Base-by-base conservation (phyloP, 345 rosid species). In the Microcos paniculata region DNA sequence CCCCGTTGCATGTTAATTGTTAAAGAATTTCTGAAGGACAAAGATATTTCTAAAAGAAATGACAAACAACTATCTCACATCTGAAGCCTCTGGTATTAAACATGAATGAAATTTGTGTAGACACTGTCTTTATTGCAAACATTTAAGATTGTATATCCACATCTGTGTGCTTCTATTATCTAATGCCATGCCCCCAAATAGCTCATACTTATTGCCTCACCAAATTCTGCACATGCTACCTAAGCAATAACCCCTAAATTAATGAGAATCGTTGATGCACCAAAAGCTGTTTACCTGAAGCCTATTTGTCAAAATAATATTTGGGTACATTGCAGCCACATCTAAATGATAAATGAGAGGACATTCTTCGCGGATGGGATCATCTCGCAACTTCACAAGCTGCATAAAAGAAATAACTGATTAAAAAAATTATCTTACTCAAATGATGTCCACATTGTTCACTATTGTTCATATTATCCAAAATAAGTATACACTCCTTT, bases 321-420 rank as follows among this genome's bases (percentile, higher is more conserved):
- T 95, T 66, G 98, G 99, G 84, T 95, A 93, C 99, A 95, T 93
- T 16, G 99, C 99, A 78, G 99, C 99, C 59, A 95, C 99, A 85
- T 95, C 99, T 35, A 95, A 85, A 88, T 95, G 99, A 83, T 93
- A 95, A 85, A 95, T 91, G 35, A 93, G 99, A 74, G 98, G 99
- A 57, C 94, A 92, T 81, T 95, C 99, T 78, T 95, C 97, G 75
- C 91, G 93, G 64, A 87, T 61, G 30, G 99, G 98, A 81, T 83
- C 81, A 84, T 89, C 96, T 79, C 87, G 91, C 84, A 95, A 80
- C 53, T 76, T 87, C 82, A 80, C 76, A 78, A 95, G 99, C 99
- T 94, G 88, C 85, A 86, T 14, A 76, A 74, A 77, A 70, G 74
- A 57, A 76, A 65, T 30, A 51, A 51, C 63, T 67, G 26, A 58